Evolutionary conservation across 805 yeast genomes (phyloP), one percentile per base, ranked within the genome.

Genomic region (Danielozyma ontarioensis): DNA sequence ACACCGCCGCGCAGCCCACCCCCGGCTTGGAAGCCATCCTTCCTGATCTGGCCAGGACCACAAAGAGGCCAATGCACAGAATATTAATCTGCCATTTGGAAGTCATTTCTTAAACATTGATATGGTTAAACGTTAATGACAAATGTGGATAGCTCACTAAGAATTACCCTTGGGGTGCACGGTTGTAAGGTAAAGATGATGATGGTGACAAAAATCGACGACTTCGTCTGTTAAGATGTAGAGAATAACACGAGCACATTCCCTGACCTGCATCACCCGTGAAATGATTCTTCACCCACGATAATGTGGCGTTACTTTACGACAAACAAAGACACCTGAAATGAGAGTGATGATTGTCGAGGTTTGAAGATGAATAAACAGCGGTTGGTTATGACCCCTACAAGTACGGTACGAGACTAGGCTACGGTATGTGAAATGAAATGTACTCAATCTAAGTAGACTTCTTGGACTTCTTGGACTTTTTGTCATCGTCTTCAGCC

Each of bases 41-140:
- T 30, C 23, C 34, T 33, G 13, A 26, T 24, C 25, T 31, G 17
- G 30, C 25, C 2, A 13, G 13, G 13, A 22, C 6, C 13, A 13
- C 22, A 17, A 29, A 17, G 17, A 29, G 19, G 4, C 25, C 12
- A 18, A n/a, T n/a, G n/a, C n/a, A n/a, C n/a, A n/a, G n/a, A n/a
- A n/a, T 6, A 19, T 19, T 10, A 19, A 19, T 6, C 22, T 19
- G 22, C 22, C 8, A 19, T 19, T n/a, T n/a, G n/a, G n/a, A n/a
- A n/a, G n/a, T n/a, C n/a, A n/a, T n/a, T n/a, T n/a, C n/a, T n/a
- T n/a, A n/a, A n/a, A n/a, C n/a, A n/a, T n/a, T n/a, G n/a, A n/a
- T n/a, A n/a, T n/a, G n/a, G n/a, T n/a, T n/a, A n/a, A n/a, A n/a
- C n/a, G n/a, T n/a, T n/a, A n/a, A n/a, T n/a, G n/a, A n/a, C n/a